These are phyloP conservation scores for Colletotrichum caudatum DNA, from an alignment of 2,329 filamentous ascomycete species.

Conservation along the genomic window DNA sequence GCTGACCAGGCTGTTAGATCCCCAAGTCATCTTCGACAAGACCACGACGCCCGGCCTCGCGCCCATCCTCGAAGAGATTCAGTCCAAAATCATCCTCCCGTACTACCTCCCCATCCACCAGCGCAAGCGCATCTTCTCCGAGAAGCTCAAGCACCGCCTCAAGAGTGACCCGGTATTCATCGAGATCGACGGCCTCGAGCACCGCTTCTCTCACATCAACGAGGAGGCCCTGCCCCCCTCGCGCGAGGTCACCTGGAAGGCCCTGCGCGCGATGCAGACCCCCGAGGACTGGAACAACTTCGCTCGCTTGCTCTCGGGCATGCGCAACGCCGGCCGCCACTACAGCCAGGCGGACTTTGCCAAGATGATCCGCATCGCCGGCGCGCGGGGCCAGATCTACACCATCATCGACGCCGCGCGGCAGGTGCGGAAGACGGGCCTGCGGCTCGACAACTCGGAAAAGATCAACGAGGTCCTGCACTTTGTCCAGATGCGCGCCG, in stretches of 20 bases:
- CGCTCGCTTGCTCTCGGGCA: slow-evolving; percentile 63
- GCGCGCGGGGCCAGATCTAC: slow-evolving; percentile 55
- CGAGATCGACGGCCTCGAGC: slow-evolving; percentile 67
- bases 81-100: slow-evolving; percentile 72
- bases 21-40: slow-evolving; percentile 60
- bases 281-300: slow-evolving; percentile 66
- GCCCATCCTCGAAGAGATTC: slow-evolving; percentile 63
- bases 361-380: slow-evolving; percentile 58
- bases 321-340: slow-evolving; percentile 56
- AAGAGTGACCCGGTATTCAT: slow-evolving; percentile 67
- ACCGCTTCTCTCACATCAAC: slow-evolving; percentile 64
- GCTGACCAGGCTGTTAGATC: slow-evolving; percentile 11
- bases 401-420: slow-evolving; percentile 64
- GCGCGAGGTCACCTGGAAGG: slow-evolving; percentile 52
- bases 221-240: slow-evolving; percentile 57
- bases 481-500: slow-evolving; percentile 57
- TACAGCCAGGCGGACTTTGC: slow-evolving; percentile 51
- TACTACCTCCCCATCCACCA: slow-evolving; percentile 66
- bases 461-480: slow-evolving; percentile 55
- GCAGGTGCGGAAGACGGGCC: slow-evolving; percentile 59
- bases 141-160: slow-evolving; percentile 61
- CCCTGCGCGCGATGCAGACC: slow-evolving; percentile 60
- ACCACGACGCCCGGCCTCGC: slow-evolving; percentile 68
- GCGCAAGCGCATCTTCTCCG: slow-evolving; percentile 64
- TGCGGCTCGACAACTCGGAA: slow-evolving; percentile 57